Percentiles rank a stretch among this genome's conserved stretches.
Conservation (phyloP, 2,329 filamentous ascomycete genomes). For the Alternaria infectoria region DNA sequence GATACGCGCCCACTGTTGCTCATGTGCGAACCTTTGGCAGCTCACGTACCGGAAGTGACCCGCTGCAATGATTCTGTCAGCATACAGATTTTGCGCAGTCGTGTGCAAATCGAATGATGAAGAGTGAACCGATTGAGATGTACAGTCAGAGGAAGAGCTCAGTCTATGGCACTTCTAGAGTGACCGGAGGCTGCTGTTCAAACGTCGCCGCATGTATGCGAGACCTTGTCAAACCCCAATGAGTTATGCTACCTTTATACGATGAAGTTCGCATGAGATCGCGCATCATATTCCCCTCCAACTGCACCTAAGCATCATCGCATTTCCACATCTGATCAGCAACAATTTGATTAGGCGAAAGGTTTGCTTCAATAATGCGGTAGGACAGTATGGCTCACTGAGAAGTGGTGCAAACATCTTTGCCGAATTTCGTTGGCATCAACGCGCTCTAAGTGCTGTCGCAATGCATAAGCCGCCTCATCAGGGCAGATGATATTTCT, state of each 20-base stretch:
- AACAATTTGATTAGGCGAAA: accelerated
- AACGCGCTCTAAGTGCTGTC: neutral
- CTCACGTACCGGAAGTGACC: accelerated
- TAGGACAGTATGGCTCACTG: neutral
- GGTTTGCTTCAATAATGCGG: neutral
- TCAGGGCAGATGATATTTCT: neutral
- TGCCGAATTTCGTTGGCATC: neutral
- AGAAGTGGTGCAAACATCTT: neutral
- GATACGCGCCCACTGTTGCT: neutral
- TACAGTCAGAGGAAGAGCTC: neutral
- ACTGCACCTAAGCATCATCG: neutral
- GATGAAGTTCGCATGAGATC: neutral
- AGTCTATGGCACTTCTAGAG: no score
- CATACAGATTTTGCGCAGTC: neutral
- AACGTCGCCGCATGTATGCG: accelerated
- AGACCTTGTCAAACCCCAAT: neutral
- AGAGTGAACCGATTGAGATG: neutral
- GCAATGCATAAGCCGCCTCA: neutral
- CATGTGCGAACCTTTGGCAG: neutral
- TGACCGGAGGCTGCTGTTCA: neutral
- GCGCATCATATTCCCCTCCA: neutral
- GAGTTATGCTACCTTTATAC: neutral
- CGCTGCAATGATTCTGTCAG: accelerated
- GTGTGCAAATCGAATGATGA: neutral
- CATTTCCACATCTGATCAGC: neutral